phyloP scores from a whole-genome alignment of 2,329 filamentous ascomycete genomes.

The Calonectria crousiana region DNA sequence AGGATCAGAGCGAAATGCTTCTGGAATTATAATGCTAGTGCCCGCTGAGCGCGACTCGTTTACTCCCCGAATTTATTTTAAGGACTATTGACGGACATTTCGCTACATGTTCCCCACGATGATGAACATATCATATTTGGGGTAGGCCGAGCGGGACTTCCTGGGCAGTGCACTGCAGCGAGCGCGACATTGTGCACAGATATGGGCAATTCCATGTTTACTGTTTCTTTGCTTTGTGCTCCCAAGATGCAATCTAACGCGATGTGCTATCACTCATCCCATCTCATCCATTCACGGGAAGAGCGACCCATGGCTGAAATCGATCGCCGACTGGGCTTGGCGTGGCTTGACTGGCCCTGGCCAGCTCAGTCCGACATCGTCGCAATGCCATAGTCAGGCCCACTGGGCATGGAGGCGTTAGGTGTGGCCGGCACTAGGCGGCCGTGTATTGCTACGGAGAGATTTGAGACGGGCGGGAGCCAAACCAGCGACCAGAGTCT shows the following conservation, averaged over 20 bases:
- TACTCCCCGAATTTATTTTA: slow-evolving; percentile 33
- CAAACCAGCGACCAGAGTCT: not conserved
- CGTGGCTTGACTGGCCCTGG: slow-evolving; percentile 18
- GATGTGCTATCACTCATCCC: slow-evolving; percentile 28
- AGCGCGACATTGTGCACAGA: not conserved
- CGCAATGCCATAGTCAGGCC: not conserved
- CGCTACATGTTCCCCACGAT: slow-evolving; percentile 22
- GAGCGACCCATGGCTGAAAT: slow-evolving; percentile 26
- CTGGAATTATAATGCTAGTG: slow-evolving; percentile 35
- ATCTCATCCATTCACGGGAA: slow-evolving; percentile 15
- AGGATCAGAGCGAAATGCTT: slow-evolving; percentile 34
- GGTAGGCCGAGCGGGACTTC: slow-evolving; percentile 26
- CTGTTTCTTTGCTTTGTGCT: not conserved
- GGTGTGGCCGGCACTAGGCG: slow-evolving; percentile 21
- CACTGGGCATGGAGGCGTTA: slow-evolving; percentile 27
- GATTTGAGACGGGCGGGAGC: not conserved
- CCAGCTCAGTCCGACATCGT: not conserved
- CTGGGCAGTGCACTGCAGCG: slow-evolving; percentile 13
- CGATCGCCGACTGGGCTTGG: slow-evolving; percentile 22
- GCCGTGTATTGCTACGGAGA: not conserved
- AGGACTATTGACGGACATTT: slow-evolving; percentile 11
- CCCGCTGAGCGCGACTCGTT: slow-evolving; percentile 31
- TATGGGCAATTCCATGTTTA: not conserved
- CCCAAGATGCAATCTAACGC: not conserved
- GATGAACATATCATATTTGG: slow-evolving; percentile 6